These are phyloP conservation scores for Melanopsichium pennsylvanicum DNA, from an alignment of 1,284 basidiomycete species.

Conservation along the genomic window DNA sequence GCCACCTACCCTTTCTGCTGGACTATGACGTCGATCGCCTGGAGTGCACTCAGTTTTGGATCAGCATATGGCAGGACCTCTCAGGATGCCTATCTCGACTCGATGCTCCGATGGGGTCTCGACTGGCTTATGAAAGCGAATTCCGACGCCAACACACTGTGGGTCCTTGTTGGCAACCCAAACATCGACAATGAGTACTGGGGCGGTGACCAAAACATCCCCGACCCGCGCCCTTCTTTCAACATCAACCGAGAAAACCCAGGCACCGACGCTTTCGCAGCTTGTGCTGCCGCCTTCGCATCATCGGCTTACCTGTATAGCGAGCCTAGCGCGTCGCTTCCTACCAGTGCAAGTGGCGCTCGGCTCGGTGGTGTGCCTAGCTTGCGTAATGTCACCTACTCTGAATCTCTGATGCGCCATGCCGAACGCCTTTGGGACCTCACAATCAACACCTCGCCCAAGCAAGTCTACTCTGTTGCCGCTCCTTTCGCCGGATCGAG, in stretches of 20 bases:
- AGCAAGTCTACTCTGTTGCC: conserved; percentile 70
- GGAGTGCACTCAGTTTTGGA: conserved; percentile 85
- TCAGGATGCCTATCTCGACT: conserved; percentile 87
- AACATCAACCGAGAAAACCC: conserved; percentile 79
- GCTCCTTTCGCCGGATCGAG: conserved; percentile 74
- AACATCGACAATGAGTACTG: conserved; percentile 80
- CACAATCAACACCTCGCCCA: conserved; percentile 70
- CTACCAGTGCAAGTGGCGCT: conserved; percentile 18
- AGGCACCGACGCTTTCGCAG: conserved; percentile 87
- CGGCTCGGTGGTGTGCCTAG: conserved; percentile 35
- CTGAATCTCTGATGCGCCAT: conserved; percentile 75
- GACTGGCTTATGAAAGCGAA: conserved; percentile 93
- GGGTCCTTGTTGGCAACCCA: conserved; percentile 78
- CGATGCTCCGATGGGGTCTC: conserved; percentile 77
- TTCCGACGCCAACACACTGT: conserved; percentile 76
- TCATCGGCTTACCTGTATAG: conserved; percentile 81
- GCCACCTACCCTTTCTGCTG: conserved; percentile 71
- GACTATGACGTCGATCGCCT: conserved; percentile 81
- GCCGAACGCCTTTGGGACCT: conserved; percentile 78
- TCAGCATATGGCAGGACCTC: conserved; percentile 81
- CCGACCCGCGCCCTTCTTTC: conserved; percentile 76
- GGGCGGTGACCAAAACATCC: conserved; percentile 85
- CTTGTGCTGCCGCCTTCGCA: conserved; percentile 83
- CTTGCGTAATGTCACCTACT: conserved; percentile 75
- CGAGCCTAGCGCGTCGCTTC: conserved; percentile 17